Evolutionary conservation across 1,139 yeast species (phyloP).

Genomic region (Eremothecium cymbalariae): DNA sequence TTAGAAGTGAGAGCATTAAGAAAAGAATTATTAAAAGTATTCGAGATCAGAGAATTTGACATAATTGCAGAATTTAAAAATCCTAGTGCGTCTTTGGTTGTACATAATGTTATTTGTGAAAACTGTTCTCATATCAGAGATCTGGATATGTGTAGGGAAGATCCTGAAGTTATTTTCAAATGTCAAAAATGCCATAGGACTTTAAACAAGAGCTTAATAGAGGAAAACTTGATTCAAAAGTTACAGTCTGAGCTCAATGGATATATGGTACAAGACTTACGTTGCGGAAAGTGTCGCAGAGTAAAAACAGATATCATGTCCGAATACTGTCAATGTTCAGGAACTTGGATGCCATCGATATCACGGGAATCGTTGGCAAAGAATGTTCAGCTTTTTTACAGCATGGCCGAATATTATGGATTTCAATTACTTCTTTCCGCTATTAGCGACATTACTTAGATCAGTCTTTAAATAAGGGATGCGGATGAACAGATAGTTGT

Average conservation of each 20-base stretch:
- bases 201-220: conserved; percentile 62
- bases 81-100: conserved; percentile 62
- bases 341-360: conserved; percentile 64
- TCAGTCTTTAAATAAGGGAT: no score
- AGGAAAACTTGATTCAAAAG: conserved; percentile 68
- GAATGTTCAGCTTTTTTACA: conserved; percentile 43
- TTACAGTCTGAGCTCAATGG: conserved; percentile 47
- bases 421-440: conserved; percentile 45
- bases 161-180: conserved; percentile 43
- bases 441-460: no score
- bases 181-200: conserved; percentile 63
- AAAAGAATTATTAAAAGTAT: conserved; percentile 59
- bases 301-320: conserved; percentile 65
- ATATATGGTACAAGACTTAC: conserved; percentile 71
- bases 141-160: conserved; percentile 74
- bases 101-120: conserved; percentile 69
- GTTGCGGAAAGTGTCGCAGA: conserved; percentile 67
- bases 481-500: no score
- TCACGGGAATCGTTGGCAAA: conserved; percentile 39
- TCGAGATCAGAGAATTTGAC: conserved; percentile 81
- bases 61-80: conserved; percentile 64
- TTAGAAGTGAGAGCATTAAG: conserved; percentile 71
- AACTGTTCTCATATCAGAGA: conserved; percentile 70
- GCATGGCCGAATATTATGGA: conserved; percentile 54
- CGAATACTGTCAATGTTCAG: conserved; percentile 78